A percentile compares a stretch with the other conserved stretches of the same genome.
phyloP scores from a whole-genome alignment of 2,329 filamentous ascomycete species.

The Neopestalotiopsis sp. region DNA sequence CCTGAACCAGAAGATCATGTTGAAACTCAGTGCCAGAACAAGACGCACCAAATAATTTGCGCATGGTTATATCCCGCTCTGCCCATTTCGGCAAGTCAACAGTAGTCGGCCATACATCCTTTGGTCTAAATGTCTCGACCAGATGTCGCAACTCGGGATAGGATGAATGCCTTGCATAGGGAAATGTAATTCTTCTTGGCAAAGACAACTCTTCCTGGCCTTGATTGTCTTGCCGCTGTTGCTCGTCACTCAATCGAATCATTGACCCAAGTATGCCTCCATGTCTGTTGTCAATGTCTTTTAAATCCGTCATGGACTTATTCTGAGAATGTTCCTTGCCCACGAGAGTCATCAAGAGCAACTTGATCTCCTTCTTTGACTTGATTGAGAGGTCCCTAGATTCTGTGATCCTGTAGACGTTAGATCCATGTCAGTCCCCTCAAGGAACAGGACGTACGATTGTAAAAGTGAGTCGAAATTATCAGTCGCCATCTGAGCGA shows the following conservation, averaged over 20 bases:
- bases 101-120: constrained; percentile 84
- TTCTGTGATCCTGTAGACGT: constrained; percentile 27
- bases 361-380: constrained; percentile 27
- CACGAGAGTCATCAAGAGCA: constrained; percentile 24
- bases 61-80: constrained; percentile 64
- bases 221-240: background rate
- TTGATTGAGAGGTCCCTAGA: constrained; percentile 23
- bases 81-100: constrained; percentile 68
- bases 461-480: constrained; percentile 56
- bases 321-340: constrained; percentile 38
- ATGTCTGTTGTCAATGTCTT: constrained; percentile 35
- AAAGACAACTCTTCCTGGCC: constrained; percentile 30
- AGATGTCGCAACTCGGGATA: constrained; percentile 79
- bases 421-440: no score
- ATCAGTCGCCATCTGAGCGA: constrained; percentile 62
- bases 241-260: constrained; percentile 16
- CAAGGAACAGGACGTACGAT: constrained; percentile 34
- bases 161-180: constrained; percentile 89
- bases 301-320: constrained; percentile 33
- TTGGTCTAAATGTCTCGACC: constrained; percentile 70
- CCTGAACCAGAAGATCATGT: constrained; percentile 68
- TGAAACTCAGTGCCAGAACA: constrained; percentile 67
- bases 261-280: constrained; percentile 29
- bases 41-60: constrained; percentile 71
- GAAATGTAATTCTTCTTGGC: constrained; percentile 63